A percentile compares a stretch with the other conserved stretches of the same genome.
These are phyloP conservation scores for Diddensiella caesifluorescens DNA, from an alignment of 805 yeast genomes.

Conservation along the genomic window DNA sequence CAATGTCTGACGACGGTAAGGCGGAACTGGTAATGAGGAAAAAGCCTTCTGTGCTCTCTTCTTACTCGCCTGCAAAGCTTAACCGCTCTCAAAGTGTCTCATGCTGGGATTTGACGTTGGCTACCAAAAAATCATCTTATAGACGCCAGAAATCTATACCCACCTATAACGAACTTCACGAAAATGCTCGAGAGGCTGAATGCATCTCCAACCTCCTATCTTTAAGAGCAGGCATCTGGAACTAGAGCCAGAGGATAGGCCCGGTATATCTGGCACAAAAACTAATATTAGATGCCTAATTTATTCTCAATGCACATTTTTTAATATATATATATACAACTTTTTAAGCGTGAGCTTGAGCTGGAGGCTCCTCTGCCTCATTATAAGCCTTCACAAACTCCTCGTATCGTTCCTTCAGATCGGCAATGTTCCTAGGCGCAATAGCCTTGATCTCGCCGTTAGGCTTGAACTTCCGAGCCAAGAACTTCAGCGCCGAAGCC, in stretches of 20 bases:
- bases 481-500: constrained; percentile 63
- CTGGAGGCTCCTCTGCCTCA: neutral
- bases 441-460: constrained; percentile 12
- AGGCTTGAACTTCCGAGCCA: constrained; percentile 30
- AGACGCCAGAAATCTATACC: neutral
- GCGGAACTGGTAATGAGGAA: constrained; percentile 32
- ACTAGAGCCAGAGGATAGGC: no score
- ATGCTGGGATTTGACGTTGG: no score
- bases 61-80: no score
- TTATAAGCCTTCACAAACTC: neutral
- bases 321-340: neutral
- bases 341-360: neutral
- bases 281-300: neutral
- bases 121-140: neutral
- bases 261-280: no score
- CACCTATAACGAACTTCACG: neutral
- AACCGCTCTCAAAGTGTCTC: no score
- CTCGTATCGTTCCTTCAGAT: constrained; percentile 3
- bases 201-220: constrained; percentile 33
- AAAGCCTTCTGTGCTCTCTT: no score
- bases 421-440: constrained; percentile 7
- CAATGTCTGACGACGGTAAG: constrained; percentile 38
- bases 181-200: constrained; percentile 27
- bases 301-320: neutral
- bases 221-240: constrained; percentile 30